These are phyloP conservation scores for Cicer chorassanicum DNA, from an alignment of 306 rosid species.

Conservation along the genomic window DNA sequence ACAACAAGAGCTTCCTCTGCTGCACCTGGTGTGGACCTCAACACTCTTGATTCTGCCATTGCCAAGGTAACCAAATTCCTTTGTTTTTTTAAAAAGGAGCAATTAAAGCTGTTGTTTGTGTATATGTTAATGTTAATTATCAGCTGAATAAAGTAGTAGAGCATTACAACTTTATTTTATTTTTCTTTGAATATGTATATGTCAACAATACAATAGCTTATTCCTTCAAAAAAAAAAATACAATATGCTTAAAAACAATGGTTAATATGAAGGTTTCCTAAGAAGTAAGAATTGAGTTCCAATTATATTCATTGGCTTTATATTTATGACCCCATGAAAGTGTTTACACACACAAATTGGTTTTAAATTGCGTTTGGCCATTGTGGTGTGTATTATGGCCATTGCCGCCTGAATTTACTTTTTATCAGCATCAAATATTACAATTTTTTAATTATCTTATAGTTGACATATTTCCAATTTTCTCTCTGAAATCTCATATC, in stretches of 20 bases:
- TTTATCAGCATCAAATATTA: too few species aligned
- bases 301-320: constrained; percentile 1
- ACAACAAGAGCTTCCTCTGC: constrained; percentile 69
- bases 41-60: constrained; percentile 76
- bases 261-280: neutral
- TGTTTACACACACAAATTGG: neutral
- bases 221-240: too few species aligned
- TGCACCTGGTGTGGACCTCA: constrained; percentile 79
- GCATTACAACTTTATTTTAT: neutral
- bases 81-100: neutral
- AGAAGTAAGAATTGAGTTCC: neutral
- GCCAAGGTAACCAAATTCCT: constrained; percentile 56
- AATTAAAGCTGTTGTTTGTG: too few species aligned
- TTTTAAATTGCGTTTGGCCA: too few species aligned
- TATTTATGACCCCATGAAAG: neutral
- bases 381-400: too few species aligned
- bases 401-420: too few species aligned
- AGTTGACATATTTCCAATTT: too few species aligned
- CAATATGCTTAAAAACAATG: neutral
- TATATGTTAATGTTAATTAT: too few species aligned
- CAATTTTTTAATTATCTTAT: too few species aligned
- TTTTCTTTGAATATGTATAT: neutral
- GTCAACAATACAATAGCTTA: neutral
- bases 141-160: too few species aligned
- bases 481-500: too few species aligned